phyloP scores from a whole-genome alignment of 2,329 filamentous ascomycete species.

The Sphaerulina vaccinii region DNA sequence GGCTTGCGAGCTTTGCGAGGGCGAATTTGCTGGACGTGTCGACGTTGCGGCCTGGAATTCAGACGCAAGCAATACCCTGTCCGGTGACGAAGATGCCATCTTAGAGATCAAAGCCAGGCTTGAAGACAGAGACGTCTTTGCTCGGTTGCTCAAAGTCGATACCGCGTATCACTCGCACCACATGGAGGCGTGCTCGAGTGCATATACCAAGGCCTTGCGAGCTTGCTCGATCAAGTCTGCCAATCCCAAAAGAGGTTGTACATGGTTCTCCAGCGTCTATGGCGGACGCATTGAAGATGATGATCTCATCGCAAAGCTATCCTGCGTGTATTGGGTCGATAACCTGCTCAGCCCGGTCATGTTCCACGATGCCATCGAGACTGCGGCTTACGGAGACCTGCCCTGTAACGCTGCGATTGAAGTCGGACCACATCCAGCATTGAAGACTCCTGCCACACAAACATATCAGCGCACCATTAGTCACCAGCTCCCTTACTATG shows the following conservation, averaged over 20 bases:
- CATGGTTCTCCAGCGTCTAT: constrained; percentile 12
- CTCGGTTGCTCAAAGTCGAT: constrained; percentile 42
- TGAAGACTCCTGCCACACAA: constrained; percentile 42
- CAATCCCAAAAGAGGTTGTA: constrained; percentile 1
- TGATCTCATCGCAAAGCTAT: constrained; percentile 1
- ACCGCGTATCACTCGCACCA: constrained; percentile 49
- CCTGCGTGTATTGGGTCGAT: constrained; percentile 45
- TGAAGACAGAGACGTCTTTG: constrained; percentile 40
- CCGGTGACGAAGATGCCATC: constrained; percentile 30
- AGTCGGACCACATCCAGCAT: constrained; percentile 48
- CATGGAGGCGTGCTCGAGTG: constrained; percentile 16
- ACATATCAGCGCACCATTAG: constrained; percentile 6
- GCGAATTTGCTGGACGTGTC: constrained; percentile 13
- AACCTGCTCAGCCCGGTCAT: constrained; percentile 49
- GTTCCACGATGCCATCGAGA: constrained; percentile 45
- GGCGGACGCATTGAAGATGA: constrained; percentile 24
- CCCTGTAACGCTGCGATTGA: constrained; percentile 43
- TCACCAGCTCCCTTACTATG: constrained; percentile 10
- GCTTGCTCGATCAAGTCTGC: constrained; percentile 6
- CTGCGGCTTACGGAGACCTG: not conserved
- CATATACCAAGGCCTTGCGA: constrained; percentile 4
- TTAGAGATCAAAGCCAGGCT: constrained; percentile 34
- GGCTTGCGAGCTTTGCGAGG: constrained; percentile 9
- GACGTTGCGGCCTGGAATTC: constrained; percentile 40
- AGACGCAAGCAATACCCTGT: constrained; percentile 21